phyloP scores from a whole-genome alignment of 1,284 basidiomycete species.

The Ceratobasidium sp. region DNA sequence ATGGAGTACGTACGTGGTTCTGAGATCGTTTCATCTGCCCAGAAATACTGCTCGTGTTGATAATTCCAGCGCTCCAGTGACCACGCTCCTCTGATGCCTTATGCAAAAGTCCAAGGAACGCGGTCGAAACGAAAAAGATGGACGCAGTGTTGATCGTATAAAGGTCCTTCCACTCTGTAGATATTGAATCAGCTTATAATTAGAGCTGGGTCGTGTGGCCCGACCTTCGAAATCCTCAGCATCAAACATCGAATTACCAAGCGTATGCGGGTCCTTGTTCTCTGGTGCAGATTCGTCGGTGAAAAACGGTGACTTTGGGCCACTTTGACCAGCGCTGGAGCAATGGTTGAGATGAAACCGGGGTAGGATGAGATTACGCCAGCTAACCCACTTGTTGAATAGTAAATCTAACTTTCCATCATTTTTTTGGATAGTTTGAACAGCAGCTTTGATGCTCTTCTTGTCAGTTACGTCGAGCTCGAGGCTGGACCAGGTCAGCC shows the following conservation, averaged over 20 bases:
- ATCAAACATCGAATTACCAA: conserved; percentile 70
- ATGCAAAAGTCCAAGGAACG: conserved; percentile 70
- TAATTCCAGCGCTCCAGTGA: conserved; percentile 61
- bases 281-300: conserved; percentile 62
- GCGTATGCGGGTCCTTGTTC: conserved; percentile 62
- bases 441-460: conserved; percentile 64
- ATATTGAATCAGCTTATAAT: not conserved
- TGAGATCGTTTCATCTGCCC: conserved; percentile 71
- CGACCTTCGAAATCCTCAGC: conserved; percentile 61
- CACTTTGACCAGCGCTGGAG: conserved; percentile 72
- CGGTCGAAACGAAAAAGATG: conserved; percentile 73
- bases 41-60: conserved; percentile 79
- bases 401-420: conserved; percentile 78
- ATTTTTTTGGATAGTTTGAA: conserved; percentile 57
- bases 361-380: not conserved
- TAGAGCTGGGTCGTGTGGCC: not conserved
- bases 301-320: conserved; percentile 66
- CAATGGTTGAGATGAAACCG: not conserved
- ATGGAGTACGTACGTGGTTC: conserved; percentile 63
- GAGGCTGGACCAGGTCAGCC: conserved; percentile 53
- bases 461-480: conserved; percentile 75
- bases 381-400: conserved; percentile 72
- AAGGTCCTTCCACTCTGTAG: conserved; percentile 7
- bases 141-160: conserved; percentile 66
- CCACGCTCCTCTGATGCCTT: conserved; percentile 48